Evolutionary conservation across 768 basidiomycete genomes (phyloP), one percentile per base, ranked within the genome.

Genomic region (Hericium alpestre): DNA sequence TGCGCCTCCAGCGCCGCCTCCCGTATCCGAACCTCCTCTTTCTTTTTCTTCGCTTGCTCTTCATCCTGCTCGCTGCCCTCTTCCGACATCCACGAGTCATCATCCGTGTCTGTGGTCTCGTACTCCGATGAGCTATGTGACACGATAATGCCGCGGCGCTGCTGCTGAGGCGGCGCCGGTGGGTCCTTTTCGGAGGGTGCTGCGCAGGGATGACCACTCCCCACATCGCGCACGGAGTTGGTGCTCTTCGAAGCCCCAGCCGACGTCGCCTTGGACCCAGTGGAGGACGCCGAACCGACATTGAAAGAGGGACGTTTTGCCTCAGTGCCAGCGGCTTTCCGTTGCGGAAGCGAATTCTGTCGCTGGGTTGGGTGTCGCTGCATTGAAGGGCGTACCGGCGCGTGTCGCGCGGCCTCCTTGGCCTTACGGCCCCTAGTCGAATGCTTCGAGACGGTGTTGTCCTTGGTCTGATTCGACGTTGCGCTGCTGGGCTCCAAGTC

Each of bases 1-100:
- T 80, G 79, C 1, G 74, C 81, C 65, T 87, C 84, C 57, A 79
- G 63, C 0, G 81, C 84, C 5, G 86, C 87, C 53, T 81, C 76
- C 6, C 68, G 74, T 16, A 78, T 61, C 13, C 69, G 69, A 3
- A 58, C 58, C 10, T 63, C 62, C 57, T 55, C 63, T 59, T 58
- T 64, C 59, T 61, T 64, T 37, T 59, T 59, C 51, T 58, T 62
- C 57, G 23, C 38, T 39, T 58, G 62, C 25, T 50, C 55, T 66
- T 59, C 71, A 61, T 38, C 73, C 61, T 51, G 62, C 70, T 56
- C 73, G 65, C 55, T 70, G 64, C 78, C 82, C 57, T 83, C 84
- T 7, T 80, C 83, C 43, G 78, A 79, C 84, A 84, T 87, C 20
- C 68, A 69, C 48, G 73, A 81, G 43, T 78, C 79, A 50, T 78